phyloP scores from a whole-genome alignment of 371 early-diverging fungal genomes.

The Syncephalastrum monosporum region DNA sequence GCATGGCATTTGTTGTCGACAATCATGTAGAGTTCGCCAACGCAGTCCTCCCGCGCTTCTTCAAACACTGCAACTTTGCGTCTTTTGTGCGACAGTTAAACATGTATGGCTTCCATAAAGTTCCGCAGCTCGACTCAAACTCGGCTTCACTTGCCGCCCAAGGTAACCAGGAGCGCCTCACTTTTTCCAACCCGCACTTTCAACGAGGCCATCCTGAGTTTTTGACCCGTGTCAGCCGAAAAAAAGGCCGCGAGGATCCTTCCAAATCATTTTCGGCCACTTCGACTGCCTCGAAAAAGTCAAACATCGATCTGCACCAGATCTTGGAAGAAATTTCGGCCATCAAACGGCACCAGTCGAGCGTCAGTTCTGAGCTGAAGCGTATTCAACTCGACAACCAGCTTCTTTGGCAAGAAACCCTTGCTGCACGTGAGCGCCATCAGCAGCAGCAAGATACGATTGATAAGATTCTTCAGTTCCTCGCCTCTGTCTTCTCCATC shows the following conservation, averaged over 20 bases:
- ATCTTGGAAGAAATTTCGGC: constrained; percentile 82
- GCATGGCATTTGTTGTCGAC: constrained; percentile 71
- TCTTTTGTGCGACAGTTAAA: constrained; percentile 96
- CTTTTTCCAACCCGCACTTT: constrained; percentile 57
- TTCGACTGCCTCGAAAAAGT: background rate
- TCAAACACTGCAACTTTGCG: constrained; percentile 92
- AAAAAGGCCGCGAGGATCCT: constrained; percentile 33
- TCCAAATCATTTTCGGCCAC: background rate
- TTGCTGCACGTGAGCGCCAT: constrained; percentile 73
- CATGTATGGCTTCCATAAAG: constrained; percentile 88
- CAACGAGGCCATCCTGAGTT: constrained; percentile 58
- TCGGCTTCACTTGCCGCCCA: constrained; percentile 39
- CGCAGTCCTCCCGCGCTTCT: constrained; percentile 80
- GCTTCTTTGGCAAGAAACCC: constrained; percentile 83
- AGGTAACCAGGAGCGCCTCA: constrained; percentile 69
- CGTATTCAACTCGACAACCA: constrained; percentile 87
- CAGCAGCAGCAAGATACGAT: constrained; percentile 89
- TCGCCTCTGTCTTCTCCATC: constrained; percentile 74
- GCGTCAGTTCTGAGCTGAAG: constrained; percentile 82
- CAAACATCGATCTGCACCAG: constrained; percentile 49
- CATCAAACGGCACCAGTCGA: constrained; percentile 86
- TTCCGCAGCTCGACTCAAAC: constrained; percentile 58
- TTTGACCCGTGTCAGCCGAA: constrained; percentile 50
- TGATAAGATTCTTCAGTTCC: constrained; percentile 83
- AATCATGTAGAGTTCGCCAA: constrained; percentile 81